These are phyloP conservation scores for Diacronema lutheri DNA, from an alignment of 78 protist species.

Conservation along the genomic window DNA sequence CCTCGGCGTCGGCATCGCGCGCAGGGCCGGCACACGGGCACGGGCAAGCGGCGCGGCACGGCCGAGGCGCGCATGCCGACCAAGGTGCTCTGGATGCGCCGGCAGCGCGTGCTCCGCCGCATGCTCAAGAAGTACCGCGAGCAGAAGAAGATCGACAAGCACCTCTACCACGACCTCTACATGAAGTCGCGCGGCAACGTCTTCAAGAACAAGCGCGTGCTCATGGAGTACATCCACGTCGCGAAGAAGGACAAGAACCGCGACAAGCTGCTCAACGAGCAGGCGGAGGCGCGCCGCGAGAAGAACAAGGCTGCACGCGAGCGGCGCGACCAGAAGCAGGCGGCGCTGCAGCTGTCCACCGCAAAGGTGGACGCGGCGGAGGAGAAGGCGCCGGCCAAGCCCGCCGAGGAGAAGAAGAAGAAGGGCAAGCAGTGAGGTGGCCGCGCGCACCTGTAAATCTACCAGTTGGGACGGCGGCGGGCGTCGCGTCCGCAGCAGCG, in stretches of 20 bases:
- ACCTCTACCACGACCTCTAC: slow-evolving; percentile 92
- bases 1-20: slow-evolving; percentile 77
- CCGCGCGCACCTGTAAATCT: neutral
- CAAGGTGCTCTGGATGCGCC: slow-evolving; percentile 96
- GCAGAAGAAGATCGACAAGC: slow-evolving; percentile 70
- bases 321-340: neutral
- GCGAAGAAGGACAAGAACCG: slow-evolving; percentile 83
- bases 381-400: neutral
- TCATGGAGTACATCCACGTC: slow-evolving; percentile 90
- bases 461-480: neutral
- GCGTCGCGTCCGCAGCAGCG: neutral
- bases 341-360: too few relatives aligned
- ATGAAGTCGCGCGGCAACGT: slow-evolving; percentile 96
- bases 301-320: slow-evolving; percentile 50
- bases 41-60: slow-evolving; percentile 97
- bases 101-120: slow-evolving; percentile 97
- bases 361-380: neutral
- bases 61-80: slow-evolving; percentile 95
- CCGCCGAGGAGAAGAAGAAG: neutral
- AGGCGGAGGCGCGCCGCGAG: slow-evolving; percentile 92
- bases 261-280: slow-evolving; percentile 76
- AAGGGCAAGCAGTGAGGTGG: neutral
- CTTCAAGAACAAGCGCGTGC: slow-evolving; percentile 98
- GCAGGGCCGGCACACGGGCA: slow-evolving; percentile 83
- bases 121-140: slow-evolving; percentile 95